Base-by-base conservation (phyloP, 352 stramenopile species). In the Phytopythium kandeliae region DNA sequence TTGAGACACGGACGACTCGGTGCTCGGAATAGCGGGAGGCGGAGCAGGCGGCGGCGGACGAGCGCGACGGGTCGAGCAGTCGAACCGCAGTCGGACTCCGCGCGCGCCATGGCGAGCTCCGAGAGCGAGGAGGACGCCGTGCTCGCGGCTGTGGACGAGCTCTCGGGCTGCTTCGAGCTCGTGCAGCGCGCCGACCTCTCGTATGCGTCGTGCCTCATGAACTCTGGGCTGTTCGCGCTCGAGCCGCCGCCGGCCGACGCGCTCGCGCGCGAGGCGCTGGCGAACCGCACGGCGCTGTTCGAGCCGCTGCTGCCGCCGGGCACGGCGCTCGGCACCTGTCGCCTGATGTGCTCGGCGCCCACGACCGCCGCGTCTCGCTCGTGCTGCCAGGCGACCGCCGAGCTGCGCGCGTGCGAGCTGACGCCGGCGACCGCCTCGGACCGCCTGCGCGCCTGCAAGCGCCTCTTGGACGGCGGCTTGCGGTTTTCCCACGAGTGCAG, bases 141-240 rank as follows among this genome's bases (percentile, higher is more conserved):
- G 34, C 62, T 56, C 43, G 54, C 56, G 8, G 67, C 57, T 12
- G 42, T 72, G 17, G 60, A 49, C 0, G 53, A 62, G 35, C 67
- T 85, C 17, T 60, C 62, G 1, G 46, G 54, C 7, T 81, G 71
- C 33, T 58, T 75, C 22, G 48, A 51, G 35, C 63, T 58, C 30
- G 60, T 85, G 7, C 16, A 79, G 36, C 15, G 50, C 31, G 59
- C 64, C 31, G 74, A 88, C 41, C 19, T 69, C 9, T 43, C 48
- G 16, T 88, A 88, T 46, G 71, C 65, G 4, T 48, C 68, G 21
- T 88, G 77, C 53, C 48, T 86, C 45, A 86, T 80, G 57, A 85
- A 85, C 58, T 70, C 74, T 25, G 74, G 74, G 21, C 60, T 88
- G 33, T 85, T 88, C 51, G 66, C 41, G 10, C 28, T 51, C 2